A percentile compares a stretch with the other conserved stretches of the same genome.
phyloP scores from a whole-genome alignment of 1,284 basidiomycete species.

The Cutaneotrichosporon sp. region DNA sequence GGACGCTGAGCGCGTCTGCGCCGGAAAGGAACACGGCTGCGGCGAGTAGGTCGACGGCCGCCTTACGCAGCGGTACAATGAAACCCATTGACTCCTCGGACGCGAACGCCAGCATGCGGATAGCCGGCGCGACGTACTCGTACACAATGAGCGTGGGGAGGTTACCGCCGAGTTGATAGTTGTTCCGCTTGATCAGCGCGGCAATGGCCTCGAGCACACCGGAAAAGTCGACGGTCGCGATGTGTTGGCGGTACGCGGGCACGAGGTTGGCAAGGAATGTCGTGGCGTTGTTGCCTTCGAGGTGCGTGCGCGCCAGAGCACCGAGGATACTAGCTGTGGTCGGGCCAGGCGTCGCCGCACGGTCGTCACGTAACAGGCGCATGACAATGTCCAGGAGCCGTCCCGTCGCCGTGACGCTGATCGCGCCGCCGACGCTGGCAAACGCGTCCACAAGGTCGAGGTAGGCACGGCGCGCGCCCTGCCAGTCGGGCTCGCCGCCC shows the following conservation, averaged over 20 bases:
- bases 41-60: slow-evolving; percentile 56
- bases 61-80: slow-evolving; percentile 53
- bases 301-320: slow-evolving; percentile 27
- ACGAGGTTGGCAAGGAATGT: slow-evolving; percentile 57
- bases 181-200: slow-evolving; percentile 51
- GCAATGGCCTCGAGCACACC: slow-evolving; percentile 58
- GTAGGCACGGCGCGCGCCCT: slow-evolving; percentile 61
- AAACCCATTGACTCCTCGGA: slow-evolving; percentile 56
- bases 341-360: not conserved
- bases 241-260: slow-evolving; percentile 57
- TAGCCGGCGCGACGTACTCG: slow-evolving; percentile 57
- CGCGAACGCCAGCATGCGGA: slow-evolving; percentile 55
- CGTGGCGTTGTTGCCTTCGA: slow-evolving; percentile 52
- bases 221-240: slow-evolving; percentile 58
- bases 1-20: slow-evolving; percentile 55
- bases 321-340: slow-evolving; percentile 28
- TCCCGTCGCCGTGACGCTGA: slow-evolving; percentile 52
- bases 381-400: slow-evolving; percentile 60
- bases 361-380: slow-evolving; percentile 52
- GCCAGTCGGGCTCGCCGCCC: slow-evolving; percentile 54
- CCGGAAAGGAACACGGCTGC: slow-evolving; percentile 57
- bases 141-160: slow-evolving; percentile 58
- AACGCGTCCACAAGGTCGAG: slow-evolving; percentile 58
- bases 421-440: slow-evolving; percentile 56
- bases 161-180: slow-evolving; percentile 54